Evolutionary conservation across 2,329 filamentous ascomycete genomes (phyloP).

Genomic region (Rhytidhysteron rufulum): DNA sequence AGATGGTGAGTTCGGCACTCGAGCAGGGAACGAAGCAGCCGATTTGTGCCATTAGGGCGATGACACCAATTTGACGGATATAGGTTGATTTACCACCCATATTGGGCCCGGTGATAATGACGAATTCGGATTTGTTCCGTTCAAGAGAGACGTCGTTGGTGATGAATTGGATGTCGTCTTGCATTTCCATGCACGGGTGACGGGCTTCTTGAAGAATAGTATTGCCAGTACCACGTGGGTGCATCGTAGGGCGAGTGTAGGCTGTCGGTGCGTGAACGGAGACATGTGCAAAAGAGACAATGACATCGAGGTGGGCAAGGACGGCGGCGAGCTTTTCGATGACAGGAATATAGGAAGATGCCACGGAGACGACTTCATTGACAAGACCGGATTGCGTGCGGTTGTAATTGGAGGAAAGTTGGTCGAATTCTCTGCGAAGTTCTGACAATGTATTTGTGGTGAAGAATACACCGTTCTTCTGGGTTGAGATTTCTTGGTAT

Average conservation of each 20-base stretch:
- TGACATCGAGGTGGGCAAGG: slow-evolving; percentile 90
- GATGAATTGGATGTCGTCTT: slow-evolving; percentile 97
- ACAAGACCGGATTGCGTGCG: slow-evolving; percentile 89
- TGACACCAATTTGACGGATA: slow-evolving; percentile 94
- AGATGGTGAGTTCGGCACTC: slow-evolving; percentile 88
- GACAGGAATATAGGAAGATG: slow-evolving; percentile 90
- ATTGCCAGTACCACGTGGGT: slow-evolving; percentile 79
- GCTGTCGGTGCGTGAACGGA: slow-evolving; percentile 88
- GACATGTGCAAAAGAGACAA: slow-evolving; percentile 88
- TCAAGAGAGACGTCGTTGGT: slow-evolving; percentile 89
- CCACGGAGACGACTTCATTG: slow-evolving; percentile 86
- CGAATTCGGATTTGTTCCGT: slow-evolving; percentile 77
- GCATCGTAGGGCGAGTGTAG: slow-evolving; percentile 88
- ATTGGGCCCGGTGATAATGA: slow-evolving; percentile 96
- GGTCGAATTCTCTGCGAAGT: slow-evolving; percentile 85
- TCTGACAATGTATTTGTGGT: slow-evolving; percentile 79
- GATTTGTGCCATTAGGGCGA: slow-evolving; percentile 94
- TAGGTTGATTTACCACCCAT: slow-evolving; percentile 99
- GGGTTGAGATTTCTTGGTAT: slow-evolving; percentile 94
- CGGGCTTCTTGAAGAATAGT: slow-evolving; percentile 90
- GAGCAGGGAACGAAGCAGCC: slow-evolving; percentile 94
- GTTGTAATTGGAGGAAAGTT: slow-evolving; percentile 91
- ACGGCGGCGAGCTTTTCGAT: slow-evolving; percentile 84
- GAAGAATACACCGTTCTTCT: slow-evolving; percentile 99
- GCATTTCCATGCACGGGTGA: slow-evolving; percentile 97